phyloP scores from a whole-genome alignment of 805 yeast species.

The Sporopachydermia quercuum region DNA sequence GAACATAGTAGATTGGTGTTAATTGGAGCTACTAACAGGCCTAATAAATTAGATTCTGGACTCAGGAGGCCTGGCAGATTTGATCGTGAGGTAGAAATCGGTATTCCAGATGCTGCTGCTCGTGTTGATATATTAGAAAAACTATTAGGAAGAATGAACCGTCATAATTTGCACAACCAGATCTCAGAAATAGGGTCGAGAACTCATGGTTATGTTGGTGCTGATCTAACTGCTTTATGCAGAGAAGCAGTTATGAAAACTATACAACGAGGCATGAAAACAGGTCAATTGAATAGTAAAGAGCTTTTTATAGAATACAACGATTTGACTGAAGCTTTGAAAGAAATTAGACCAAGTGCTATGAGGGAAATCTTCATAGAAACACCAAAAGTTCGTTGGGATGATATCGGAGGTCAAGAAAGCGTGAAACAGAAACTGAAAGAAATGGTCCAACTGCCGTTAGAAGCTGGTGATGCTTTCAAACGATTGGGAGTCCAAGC shows the following conservation, averaged over 20 bases:
- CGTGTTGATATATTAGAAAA: slow-evolving; percentile 57
- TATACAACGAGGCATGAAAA: slow-evolving; percentile 43
- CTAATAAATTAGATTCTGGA: slow-evolving; percentile 55
- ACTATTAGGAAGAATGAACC: slow-evolving; percentile 42
- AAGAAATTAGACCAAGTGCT: slow-evolving; percentile 86
- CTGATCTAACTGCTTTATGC: slow-evolving; percentile 77
- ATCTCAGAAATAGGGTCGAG: slow-evolving; percentile 50
- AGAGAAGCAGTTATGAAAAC: slow-evolving; percentile 82
- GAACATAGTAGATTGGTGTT: slow-evolving; percentile 50
- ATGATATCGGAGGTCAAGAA: slow-evolving; percentile 92
- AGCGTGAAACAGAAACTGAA: slow-evolving; percentile 63
- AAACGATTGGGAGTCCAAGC: slow-evolving; percentile 66
- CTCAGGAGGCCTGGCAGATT: slow-evolving; percentile 78
- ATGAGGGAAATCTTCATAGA: slow-evolving; percentile 93
- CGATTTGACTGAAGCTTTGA: slow-evolving; percentile 60
- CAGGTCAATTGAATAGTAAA: slow-evolving; percentile 6
- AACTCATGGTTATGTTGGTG: slow-evolving; percentile 97
- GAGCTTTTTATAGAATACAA: slow-evolving; percentile 31
- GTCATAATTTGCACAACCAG: slow-evolving; percentile 40
- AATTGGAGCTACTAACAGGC: slow-evolving; percentile 60
- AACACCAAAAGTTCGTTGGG: slow-evolving; percentile 88
- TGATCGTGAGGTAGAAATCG: slow-evolving; percentile 80
- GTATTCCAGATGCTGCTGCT: slow-evolving; percentile 79
- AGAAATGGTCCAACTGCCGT: slow-evolving; percentile 87
- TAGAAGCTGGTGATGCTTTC: slow-evolving; percentile 70